Base-by-base conservation (phyloP, 2,329 filamentous ascomycete genomes). In the Xylariales sp. region DNA sequence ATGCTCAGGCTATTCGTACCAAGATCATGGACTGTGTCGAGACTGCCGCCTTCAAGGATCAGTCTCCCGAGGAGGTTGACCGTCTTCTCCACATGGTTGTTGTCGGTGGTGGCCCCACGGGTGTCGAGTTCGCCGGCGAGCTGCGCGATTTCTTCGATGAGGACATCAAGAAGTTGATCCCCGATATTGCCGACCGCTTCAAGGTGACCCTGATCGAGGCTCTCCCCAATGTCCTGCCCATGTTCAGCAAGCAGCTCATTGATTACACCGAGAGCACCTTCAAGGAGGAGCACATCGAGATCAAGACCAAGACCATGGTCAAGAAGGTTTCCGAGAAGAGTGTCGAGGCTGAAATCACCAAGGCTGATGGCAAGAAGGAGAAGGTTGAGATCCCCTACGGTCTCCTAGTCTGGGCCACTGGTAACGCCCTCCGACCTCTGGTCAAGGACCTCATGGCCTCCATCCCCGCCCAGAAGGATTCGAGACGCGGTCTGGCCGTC, bases 11-110 rank as follows among this genome's bases (percentile, higher is more conserved):
- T 58, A 98, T 98, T 61, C 88, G 93, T 59, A 96, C 91, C 76
- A 89, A 88, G 67, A 96, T 98, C 67, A 98, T 98, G 93, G 93
- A 98, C 71, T 98, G 93, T 63, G 90, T 95, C 53, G 93, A 98
- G 72, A 96, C 91, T 24, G 93, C 93, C 37, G 91, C 88, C 45
- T 96, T 98, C 83, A 97, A 97, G 78, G 91, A 89, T 59, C 93
- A 98, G 70, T 74, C 78, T 25, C 70, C 78, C 13, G 88, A 93
- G 50, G 94, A 98, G 69, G 73, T 95, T 59, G 84, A 94, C 71
- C 88, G 93, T 51, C 81, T 98, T 54, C 77, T 98, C 62, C 91
- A 97, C 76, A 97, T 97, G 90, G 93, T 98, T 39, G 91, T 90
- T 31, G 86, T 89, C 37, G 85, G 91, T 52, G 91, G 91, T 68